Percentiles rank a stretch among this genome's conserved stretches.
phyloP scores from a whole-genome alignment of 2,329 filamentous ascomycete genomes.

The Penicillium sclerotiorum region DNA sequence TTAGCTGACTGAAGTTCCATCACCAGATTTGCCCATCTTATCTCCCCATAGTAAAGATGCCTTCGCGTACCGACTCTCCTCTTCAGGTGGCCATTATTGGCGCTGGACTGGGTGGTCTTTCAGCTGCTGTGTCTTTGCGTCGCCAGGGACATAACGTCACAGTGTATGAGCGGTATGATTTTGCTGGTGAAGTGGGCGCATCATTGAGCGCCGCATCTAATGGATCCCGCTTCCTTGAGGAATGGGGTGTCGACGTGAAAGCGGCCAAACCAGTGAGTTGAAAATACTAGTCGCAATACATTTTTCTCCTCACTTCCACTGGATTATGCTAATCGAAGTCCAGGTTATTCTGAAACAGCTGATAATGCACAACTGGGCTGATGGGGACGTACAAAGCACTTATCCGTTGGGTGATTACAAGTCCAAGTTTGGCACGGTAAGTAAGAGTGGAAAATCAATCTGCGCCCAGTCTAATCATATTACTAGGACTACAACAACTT shows the following conservation, averaged over 20 bases:
- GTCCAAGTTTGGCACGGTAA: conserved; percentile 24
- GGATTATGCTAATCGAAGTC: too few relatives aligned
- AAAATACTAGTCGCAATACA: not conserved
- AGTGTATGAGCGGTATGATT: conserved; percentile 28
- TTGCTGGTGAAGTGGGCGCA: conserved; percentile 25
- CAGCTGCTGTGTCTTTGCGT: conserved; percentile 23
- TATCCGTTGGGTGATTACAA: conserved; percentile 34
- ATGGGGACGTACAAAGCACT: conserved; percentile 27
- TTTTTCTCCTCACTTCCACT: too few relatives aligned
- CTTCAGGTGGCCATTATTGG: conserved; percentile 29
- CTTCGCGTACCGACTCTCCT: conserved; percentile 25
- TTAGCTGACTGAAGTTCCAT: not conserved
- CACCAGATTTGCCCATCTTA: not conserved
- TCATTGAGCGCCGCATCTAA: conserved; percentile 27
- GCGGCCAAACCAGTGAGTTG: conserved; percentile 21
- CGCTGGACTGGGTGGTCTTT: conserved; percentile 27
- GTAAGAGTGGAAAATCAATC: not conserved
- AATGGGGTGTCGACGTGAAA: conserved; percentile 28
- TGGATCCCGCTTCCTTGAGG: conserved; percentile 22
- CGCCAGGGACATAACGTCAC: conserved; percentile 24
- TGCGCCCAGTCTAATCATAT: too few relatives aligned
- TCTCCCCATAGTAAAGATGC: conserved; percentile 15
- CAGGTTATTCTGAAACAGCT: conserved; percentile 32
- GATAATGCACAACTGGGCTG: conserved; percentile 34
- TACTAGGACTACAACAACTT: conserved; percentile 31